Evolutionary conservation across 1,139 yeast genomes (phyloP), one percentile per base, ranked within the genome.

Genomic region (Hemisphaericaspora lyxosophila): DNA sequence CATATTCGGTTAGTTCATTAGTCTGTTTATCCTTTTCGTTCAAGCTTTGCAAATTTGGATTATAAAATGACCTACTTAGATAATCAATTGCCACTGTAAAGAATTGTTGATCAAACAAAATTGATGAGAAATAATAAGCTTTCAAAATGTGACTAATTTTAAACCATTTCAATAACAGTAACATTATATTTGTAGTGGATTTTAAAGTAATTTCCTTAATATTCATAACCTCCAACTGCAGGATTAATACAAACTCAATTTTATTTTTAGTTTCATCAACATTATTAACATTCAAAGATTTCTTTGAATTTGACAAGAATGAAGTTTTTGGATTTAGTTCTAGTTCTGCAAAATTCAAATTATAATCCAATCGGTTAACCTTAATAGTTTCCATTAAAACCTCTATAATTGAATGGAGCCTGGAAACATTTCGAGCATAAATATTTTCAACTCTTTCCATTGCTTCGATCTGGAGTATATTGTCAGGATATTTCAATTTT

Each of bases 71-170:
- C 36, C 63, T 56, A 28, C 67, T 62, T 31, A 77, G 50, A 44
- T 63, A 67, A 33, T 75, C 66, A 54, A 64, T 66, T 33, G 55
- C 53, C 19, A 50, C 59, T n/a, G 70, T 63, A 42, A 82, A 74
- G 49, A 70, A 80, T 40, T 80, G 78, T 7, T 83, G 76, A 57
- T 94, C 98, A 58, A 85, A 85, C 26, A 92, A 56, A 18, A 92
- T 56, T 0, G 88, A 76, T 2, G 84, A 62, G 11, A 92, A 63
- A 53, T 83, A 86, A 56, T 89, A 95, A 54, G 75, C 81, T 57
- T 90, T 90, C 48, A 89, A 60, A 2, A 88, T 66, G 58, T 92
- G 96, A 36, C 80, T 83, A 9, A 74, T 60, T 52, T 85, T 85
- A 56, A 88, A 83, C 97, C 97, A 92, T 49, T 73, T 74, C 24